phyloP scores from a whole-genome alignment of 164 flowering plant species.

The Tetrastigma voinierianum region DNA sequence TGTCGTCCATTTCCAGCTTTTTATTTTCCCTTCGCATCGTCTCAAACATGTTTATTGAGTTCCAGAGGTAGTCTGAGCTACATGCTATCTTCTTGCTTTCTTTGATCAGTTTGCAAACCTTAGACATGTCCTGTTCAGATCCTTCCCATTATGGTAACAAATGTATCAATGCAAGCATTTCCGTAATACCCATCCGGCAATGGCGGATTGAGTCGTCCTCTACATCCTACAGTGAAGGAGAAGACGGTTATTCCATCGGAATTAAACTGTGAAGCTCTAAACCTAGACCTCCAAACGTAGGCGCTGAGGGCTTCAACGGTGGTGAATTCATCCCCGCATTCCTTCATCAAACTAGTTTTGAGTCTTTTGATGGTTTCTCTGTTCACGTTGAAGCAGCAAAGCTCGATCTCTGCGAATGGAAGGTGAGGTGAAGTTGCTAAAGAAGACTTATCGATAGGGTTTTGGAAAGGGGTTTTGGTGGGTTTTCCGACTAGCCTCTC shows the following conservation, averaged over 20 bases:
- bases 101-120: slow-evolving; percentile 25
- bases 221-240: slow-evolving; percentile 15
- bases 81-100: slow-evolving; percentile 17
- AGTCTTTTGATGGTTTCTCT: slow-evolving; percentile 18
- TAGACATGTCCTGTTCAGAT: slow-evolving; percentile 15
- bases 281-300: slow-evolving; percentile 34
- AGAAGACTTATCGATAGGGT: neutral
- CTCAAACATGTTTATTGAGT: slow-evolving; percentile 15
- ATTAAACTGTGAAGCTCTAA: slow-evolving; percentile 23
- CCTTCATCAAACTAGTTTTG: slow-evolving; percentile 20
- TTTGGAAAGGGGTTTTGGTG: neutral
- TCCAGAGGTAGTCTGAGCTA: slow-evolving; percentile 4
- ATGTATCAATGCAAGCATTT: slow-evolving; percentile 6
- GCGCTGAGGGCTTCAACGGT: slow-evolving; percentile 29
- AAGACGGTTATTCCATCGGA: slow-evolving; percentile 16
- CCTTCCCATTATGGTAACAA: slow-evolving; percentile 13
- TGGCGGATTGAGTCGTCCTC: slow-evolving; percentile 22
- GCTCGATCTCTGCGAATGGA: slow-evolving; percentile 21
- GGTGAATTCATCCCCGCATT: slow-evolving; percentile 14
- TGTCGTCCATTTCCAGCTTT: slow-evolving; percentile 11
- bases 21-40: neutral
- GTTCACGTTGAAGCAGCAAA: slow-evolving; percentile 19
- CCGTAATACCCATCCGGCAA: slow-evolving; percentile 32
- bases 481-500: slow-evolving; percentile 10
- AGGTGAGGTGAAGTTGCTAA: slow-evolving; percentile 26